A percentile compares a stretch with the other conserved stretches of the same genome.
Conservation (phyloP, 106 monocot genomes). For the Amphibolis antarctica region DNA sequence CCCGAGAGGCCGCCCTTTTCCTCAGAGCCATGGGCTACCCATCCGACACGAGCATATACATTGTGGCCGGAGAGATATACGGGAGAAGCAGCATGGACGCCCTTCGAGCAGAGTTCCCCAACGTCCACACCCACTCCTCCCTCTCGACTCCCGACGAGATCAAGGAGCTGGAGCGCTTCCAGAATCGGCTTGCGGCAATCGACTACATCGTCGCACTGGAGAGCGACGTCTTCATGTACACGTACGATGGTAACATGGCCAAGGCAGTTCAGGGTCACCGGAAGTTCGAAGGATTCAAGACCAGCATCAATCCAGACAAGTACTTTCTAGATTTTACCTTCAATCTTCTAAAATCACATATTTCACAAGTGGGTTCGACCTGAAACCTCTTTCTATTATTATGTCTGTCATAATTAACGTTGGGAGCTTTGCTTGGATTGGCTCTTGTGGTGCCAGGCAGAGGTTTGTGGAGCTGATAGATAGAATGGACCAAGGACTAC, state of each 20-base stretch:
- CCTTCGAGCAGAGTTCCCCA: conserved; percentile 37
- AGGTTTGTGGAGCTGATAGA: conserved; percentile 14
- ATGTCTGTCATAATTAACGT: too few relatives aligned
- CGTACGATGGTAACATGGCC: conserved; percentile 69
- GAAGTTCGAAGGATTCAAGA: conserved; percentile 41
- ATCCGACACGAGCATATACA: conserved; percentile 39
- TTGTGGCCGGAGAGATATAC: conserved; percentile 55
- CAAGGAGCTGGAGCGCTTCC: conserved; percentile 19
- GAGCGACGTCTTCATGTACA: conserved; percentile 57
- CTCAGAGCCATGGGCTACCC: conserved; percentile 56
- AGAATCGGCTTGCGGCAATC: conserved; percentile 46
- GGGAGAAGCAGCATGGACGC: conserved; percentile 31
- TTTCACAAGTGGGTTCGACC: too few relatives aligned
- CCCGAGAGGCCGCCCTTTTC: conserved; percentile 45
- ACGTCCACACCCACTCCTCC: conserved; percentile 44
- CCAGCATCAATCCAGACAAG: conserved; percentile 57
- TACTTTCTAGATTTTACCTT: too few relatives aligned
- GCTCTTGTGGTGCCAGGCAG: conserved; percentile 1
- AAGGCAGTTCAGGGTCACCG: conserved; percentile 58
- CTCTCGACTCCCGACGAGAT: conserved; percentile 29
- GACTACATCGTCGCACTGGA: conserved; percentile 48
- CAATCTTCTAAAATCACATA: too few relatives aligned
- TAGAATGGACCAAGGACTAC: conserved; percentile 8
- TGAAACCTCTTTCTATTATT: neutral
- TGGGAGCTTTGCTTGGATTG: too few relatives aligned